Evolutionary conservation across 2,329 filamentous ascomycete species (phyloP).

Genomic region (Tolypocladium tundrense): DNA sequence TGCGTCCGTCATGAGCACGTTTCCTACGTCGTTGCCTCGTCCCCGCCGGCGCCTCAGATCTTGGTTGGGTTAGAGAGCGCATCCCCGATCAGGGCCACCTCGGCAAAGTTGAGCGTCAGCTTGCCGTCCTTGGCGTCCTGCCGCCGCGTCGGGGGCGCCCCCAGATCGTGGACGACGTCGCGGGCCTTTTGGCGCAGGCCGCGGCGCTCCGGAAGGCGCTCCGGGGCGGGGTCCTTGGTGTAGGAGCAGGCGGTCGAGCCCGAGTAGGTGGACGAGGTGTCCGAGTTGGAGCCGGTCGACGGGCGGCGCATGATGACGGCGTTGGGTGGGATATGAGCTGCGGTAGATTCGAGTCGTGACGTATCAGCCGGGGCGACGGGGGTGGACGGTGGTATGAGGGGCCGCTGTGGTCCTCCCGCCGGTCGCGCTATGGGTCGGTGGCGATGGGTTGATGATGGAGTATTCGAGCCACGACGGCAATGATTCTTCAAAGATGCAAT

Average conservation of each 20-base stretch:
- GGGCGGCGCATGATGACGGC: slow-evolving; percentile 11
- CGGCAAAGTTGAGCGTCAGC: slow-evolving; percentile 15
- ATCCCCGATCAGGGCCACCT: slow-evolving; percentile 15
- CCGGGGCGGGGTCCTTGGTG: slow-evolving; percentile 11
- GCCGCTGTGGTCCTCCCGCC: not conserved
- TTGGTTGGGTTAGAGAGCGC: slow-evolving; percentile 8
- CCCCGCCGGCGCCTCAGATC: not conserved
- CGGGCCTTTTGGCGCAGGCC: slow-evolving; percentile 21
- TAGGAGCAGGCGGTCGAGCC: slow-evolving; percentile 18
- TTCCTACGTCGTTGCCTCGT: not conserved
- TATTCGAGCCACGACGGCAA: not conserved
- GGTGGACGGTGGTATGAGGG: not conserved
- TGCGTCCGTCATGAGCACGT: not conserved
- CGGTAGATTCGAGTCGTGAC: not conserved
- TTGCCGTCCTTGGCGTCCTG: slow-evolving; percentile 22
- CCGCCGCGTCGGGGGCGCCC: slow-evolving; percentile 19
- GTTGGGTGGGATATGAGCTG: not conserved
- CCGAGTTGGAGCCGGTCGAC: slow-evolving; percentile 17
- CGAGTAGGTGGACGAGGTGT: slow-evolving; percentile 20
- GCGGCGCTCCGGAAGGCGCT: slow-evolving; percentile 5
- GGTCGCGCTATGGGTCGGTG: not conserved
- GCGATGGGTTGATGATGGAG: not conserved
- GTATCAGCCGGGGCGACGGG: not conserved
- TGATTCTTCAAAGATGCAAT: not conserved
- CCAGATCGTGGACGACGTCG: slow-evolving; percentile 21